Percentiles rank a stretch among this genome's conserved stretches.
phyloP scores from a whole-genome alignment of 169 alveolate genomes.

The Plasmodium gallinaceum region DNA sequence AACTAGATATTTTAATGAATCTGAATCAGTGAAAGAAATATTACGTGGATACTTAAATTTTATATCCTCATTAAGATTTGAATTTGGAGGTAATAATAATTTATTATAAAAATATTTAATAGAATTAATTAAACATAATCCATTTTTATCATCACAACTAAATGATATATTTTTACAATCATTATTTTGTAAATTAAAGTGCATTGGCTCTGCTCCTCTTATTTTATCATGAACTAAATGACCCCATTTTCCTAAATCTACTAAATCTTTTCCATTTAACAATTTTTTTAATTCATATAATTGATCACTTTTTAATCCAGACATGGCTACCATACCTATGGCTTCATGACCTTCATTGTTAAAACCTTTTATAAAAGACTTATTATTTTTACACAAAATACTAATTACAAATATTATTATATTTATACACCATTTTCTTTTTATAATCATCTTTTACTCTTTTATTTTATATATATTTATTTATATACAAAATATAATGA shows the following conservation, averaged over 20 bases:
- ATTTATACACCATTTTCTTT: background rate
- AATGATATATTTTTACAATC: slow-evolving; percentile 71
- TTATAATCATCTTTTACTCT: background rate
- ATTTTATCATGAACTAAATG: slow-evolving; percentile 77
- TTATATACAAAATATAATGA: background rate
- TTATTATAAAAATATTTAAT: slow-evolving; percentile 79
- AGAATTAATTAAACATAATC: slow-evolving; percentile 81
- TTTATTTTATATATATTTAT: slow-evolving; percentile 4
- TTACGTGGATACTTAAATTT: slow-evolving; percentile 83
- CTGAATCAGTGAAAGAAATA: slow-evolving; percentile 86
- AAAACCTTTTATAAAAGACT: slow-evolving; percentile 13
- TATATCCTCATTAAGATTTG: slow-evolving; percentile 36
- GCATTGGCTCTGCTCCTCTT: slow-evolving; percentile 41
- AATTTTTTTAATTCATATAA: slow-evolving; percentile 82
- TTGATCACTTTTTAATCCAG: slow-evolving; percentile 82
- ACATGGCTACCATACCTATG: slow-evolving; percentile 86
- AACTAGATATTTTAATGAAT: slow-evolving; percentile 85
- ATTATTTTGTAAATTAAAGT: slow-evolving; percentile 47
- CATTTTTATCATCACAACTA: slow-evolving; percentile 78
- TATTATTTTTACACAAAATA: slow-evolving; percentile 6
- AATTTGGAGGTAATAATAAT: slow-evolving; percentile 19
- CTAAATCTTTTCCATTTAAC: slow-evolving; percentile 83
- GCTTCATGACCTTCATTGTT: slow-evolving; percentile 68
- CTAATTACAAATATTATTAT: slow-evolving; percentile 5
- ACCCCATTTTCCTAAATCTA: slow-evolving; percentile 86